Evolutionary conservation across 2,329 filamentous ascomycete species (phyloP), one percentile per base, ranked within the genome.

Genomic region (Mycocentrospora acerina): DNA sequence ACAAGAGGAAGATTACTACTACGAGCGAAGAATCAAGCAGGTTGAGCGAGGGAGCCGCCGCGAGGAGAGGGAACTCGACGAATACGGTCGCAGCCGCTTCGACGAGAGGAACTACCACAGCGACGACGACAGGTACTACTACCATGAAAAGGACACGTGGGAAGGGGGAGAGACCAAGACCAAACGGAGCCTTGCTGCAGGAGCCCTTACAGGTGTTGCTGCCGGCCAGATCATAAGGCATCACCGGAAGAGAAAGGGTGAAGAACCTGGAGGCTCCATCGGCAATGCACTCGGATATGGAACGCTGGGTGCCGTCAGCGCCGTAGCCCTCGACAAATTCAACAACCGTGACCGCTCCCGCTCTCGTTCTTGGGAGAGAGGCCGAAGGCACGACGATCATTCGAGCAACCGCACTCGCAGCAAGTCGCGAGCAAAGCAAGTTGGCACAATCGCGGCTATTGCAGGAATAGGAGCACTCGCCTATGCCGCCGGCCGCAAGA

Each of bases 121-220:
- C 51, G 80, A 83, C 54, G 80, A 83, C 46, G 81, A 80, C 53
- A 76, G 78, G 55, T 77, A 82, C 37, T 81, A 82, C 51, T 76
- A 75, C 51, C 75, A 76, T 66, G 74, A 76, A 71, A 53, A 74
- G 68, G 54, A 70, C 53, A 69, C 65, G 28, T 69, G 61, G 55
- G 63, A 64, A 16, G 52, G 59, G 19, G 46, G 51, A 9, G 73
- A 73, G 36, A 72, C 73, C 13, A 63, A 69, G 29, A 73, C 80
- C 46, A 76, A 76, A 34, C 77, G 78, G 22, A 78, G 83, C 55
- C 62, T 84, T 29, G 80, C 80, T n/a, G 80, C 81, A 53, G 81
- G 81, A 31, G 78, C 79, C 17, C 63, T 82, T 35, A 78, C 77
- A 28, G 81, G 80, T 30, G 69, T 80, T 29, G 81, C 78, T 45